A percentile compares a stretch with the other conserved stretches of the same genome.
Evolutionary conservation across 495 filamentous ascomycete species (phyloP).

Genomic region (Penicillium subrubescens): DNA sequence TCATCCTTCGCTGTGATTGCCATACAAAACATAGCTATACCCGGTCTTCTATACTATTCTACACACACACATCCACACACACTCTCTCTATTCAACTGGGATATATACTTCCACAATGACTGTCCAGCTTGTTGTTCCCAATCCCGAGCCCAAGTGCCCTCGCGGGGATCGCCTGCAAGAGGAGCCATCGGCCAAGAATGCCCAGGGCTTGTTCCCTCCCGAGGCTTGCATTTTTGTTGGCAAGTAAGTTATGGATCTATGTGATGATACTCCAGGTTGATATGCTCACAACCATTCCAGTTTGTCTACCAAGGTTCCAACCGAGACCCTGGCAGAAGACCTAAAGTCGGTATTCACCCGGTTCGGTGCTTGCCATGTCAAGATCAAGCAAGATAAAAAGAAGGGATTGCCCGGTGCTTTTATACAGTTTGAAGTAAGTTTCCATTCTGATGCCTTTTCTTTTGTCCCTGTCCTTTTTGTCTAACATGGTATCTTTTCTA

Average conservation of each 20-base stretch:
- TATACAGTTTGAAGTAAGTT: constrained; percentile 27
- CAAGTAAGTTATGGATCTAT: constrained; percentile 18
- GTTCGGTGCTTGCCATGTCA: constrained; percentile 23
- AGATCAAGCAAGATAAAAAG: constrained; percentile 26
- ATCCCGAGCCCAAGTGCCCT: constrained; percentile 17
- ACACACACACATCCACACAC: not conserved
- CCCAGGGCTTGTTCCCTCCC: constrained; percentile 29
- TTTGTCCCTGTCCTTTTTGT: not conserved
- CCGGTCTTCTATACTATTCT: not conserved
- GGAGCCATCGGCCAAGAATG: constrained; percentile 26
- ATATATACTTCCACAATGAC: constrained; percentile 6
- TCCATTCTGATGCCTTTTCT: not conserved
- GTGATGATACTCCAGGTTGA: not conserved
- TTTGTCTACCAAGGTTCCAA: constrained; percentile 17
- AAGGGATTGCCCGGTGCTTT: constrained; percentile 24
- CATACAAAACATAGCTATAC: constrained; percentile 3
- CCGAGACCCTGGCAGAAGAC: constrained; percentile 15
- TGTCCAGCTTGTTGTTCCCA: constrained; percentile 4
- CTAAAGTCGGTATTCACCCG: constrained; percentile 13
- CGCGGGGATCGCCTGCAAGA: constrained; percentile 21
- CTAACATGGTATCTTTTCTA: not conserved
- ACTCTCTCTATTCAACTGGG: not conserved
- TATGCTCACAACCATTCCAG: constrained; percentile 9
- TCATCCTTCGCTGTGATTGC: constrained; percentile 1
- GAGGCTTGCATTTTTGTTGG: constrained; percentile 32